Base-by-base conservation (phyloP, 371 early-diverging fungal species). In the Apophysomyces sp. region DNA sequence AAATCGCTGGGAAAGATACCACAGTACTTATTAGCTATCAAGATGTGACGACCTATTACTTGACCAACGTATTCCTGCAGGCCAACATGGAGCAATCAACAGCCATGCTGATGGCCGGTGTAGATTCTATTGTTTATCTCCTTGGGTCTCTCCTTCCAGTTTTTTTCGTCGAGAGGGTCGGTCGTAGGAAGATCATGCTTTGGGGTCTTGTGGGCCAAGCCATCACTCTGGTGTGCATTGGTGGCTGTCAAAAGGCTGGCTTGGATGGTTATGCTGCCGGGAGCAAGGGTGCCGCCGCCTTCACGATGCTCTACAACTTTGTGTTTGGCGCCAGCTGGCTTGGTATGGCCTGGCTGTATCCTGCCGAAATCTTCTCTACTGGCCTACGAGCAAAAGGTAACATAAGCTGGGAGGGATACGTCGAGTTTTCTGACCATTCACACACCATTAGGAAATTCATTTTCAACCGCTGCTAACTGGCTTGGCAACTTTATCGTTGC, bases 401-500 rank as follows among this genome's bases (percentile, higher is more conserved):
- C 0, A 4, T 16, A 16, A 0, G 8, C 21, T n/a, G n/a, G n/a
- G n/a, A n/a, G n/a, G n/a, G n/a, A n/a, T n/a, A n/a, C n/a, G n/a
- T n/a, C n/a, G n/a, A n/a, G n/a, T n/a, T n/a, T n/a, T n/a, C n/a
- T n/a, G n/a, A n/a, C 28, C 8, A 36, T 15, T 49, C 28, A 7
- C 31, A 30, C 13, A 29, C 5, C 6, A 49, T 41, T 15, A 55
- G 71, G 71, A 30, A 70, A 66, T 58, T 66, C 71, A 16, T 56
- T 70, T 29, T 62, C 78, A 56, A 87, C 86, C 28, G 74, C 81
- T 62, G 73, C 86, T 61, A 86, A 87, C 75, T 87, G 84, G 84
- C 62, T 65, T 53, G 67, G 62, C 39, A 82, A 80, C 66, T 65
- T 69, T 58, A 57, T 69, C 24, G 69, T 69, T 18, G 62, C 69